These are phyloP conservation scores for Stellera chamaejasme DNA, from an alignment of 345 rosid genomes.

Conservation along the genomic window DNA sequence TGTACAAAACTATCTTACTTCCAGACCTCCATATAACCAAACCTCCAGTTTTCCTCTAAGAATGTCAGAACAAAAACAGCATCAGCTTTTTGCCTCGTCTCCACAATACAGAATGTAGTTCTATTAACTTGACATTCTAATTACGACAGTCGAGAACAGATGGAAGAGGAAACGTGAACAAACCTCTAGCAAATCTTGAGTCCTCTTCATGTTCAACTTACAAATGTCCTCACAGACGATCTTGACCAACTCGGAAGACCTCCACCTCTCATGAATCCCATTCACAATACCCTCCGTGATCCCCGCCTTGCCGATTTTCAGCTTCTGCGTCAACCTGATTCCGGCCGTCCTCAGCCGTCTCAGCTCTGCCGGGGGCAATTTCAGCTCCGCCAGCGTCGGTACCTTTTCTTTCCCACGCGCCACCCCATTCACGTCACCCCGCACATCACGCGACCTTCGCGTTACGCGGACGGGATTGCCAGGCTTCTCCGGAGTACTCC, in stretches of 20 bases:
- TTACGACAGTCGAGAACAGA: background rate
- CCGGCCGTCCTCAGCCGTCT: conserved; percentile 56
- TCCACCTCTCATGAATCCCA: conserved; percentile 97
- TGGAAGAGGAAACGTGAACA: background rate
- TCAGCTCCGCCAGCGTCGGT: conserved; percentile 77
- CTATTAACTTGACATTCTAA: too few species aligned
- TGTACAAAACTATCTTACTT: conserved; percentile 68
- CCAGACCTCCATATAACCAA: conserved; percentile 96
- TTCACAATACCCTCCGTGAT: conserved; percentile 93
- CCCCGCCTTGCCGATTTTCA: conserved; percentile 86
- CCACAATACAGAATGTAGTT: background rate
- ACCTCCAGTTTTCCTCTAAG: conserved; percentile 92
- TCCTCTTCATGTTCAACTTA: conserved; percentile 82
- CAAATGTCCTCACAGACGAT: conserved; percentile 78
- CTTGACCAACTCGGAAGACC: conserved; percentile 68
- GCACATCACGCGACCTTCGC: too few species aligned
- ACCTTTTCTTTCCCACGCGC: conserved; percentile 33
- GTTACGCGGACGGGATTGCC: conserved; percentile 31
- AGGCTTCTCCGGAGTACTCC: conserved; percentile 93
- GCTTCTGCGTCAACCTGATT: conserved; percentile 52
- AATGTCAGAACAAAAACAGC: conserved; percentile 8
- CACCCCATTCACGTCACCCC: conserved; percentile 28
- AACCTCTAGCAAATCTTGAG: conserved; percentile 96
- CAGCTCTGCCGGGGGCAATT: conserved; percentile 43
- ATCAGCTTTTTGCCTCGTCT: conserved; percentile 7